Evolutionary conservation across 1,139 yeast genomes (phyloP), one percentile per base, ranked within the genome.

Genomic region (Scheffersomyces parashehatae): DNA sequence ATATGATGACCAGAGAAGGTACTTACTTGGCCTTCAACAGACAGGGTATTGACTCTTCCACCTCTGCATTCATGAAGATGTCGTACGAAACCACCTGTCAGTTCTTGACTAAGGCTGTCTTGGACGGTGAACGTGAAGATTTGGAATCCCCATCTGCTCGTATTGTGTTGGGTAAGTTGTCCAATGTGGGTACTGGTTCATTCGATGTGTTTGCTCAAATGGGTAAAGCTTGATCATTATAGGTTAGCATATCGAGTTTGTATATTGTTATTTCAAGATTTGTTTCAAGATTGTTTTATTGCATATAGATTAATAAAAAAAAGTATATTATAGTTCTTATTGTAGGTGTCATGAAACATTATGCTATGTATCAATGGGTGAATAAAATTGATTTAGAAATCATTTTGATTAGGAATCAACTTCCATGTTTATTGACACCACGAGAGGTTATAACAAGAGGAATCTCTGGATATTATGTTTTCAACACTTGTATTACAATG

Each of bases 1-100:
- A 95, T 68, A 88, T 89, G 91, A 95, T 95, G 99, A 95, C 99
- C 4, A 83, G 99, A 66, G 98, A 93, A 70, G 99, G 99, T 59
- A 82, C 95, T 3, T 95, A 91, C 64, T 74, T 93, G 65, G 97
- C 99, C 26, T 95, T 95, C 76, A 91, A 90, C 70, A 86, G 99
- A 77, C 97, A 90, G 72, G 99, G 99, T 68, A 91, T 95, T 64
- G 98, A 93, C 64, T 80, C 96, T 2, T 83, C 95, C 16, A 90
- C 98, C 2, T 91, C 98, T 9, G 88, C 98, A 29, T 88, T 95
- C 74, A 85, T 90, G 93, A 95, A 95, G 77, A 95, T 95, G 99
- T 89, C 97, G 47, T 95, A 90, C 68, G 99, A 95, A 72, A 93
- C 99, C 38, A 95, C 99, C 2, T 90, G 97, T 74, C 96, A 88